Conservation (phyloP, 2,329 filamentous ascomycete species). For the Botrytis porri region DNA sequence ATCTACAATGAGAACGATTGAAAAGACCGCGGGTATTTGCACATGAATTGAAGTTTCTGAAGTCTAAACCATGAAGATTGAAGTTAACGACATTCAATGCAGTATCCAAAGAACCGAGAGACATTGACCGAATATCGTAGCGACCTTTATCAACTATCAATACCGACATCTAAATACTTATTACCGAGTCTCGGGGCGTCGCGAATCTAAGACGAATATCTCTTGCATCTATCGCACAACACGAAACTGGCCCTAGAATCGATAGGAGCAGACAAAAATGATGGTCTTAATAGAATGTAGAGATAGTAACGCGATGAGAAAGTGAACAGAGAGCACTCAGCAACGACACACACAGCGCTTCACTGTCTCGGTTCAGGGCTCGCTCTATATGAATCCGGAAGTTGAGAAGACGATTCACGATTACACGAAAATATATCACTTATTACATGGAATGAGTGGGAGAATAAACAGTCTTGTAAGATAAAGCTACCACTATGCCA, state of each 20-base stretch:
- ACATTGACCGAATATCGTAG: background rate
- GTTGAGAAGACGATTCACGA: background rate
- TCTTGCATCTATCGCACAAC: background rate
- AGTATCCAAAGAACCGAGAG: background rate
- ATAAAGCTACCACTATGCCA: background rate
- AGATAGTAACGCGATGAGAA: rapidly evolving
- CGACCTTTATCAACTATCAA: too few relatives aligned
- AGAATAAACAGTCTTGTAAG: background rate
- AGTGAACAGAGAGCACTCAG: rapidly evolving
- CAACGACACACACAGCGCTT: rapidly evolving
- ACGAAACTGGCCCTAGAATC: background rate
- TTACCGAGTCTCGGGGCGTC: too few relatives aligned
- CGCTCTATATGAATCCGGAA: background rate
- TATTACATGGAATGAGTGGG: background rate
- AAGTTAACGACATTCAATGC: rapidly evolving
- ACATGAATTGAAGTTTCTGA: background rate
- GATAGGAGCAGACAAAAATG: rapidly evolving
- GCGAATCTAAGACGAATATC: background rate
- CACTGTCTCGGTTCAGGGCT: rapidly evolving
- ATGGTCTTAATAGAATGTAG: background rate
- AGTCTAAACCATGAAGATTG: background rate
- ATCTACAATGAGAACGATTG: rapidly evolving
- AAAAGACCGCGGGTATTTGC: background rate
- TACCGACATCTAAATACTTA: background rate
- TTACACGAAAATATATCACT: rapidly evolving